Percentiles rank a stretch among this genome's conserved stretches.
phyloP scores from a whole-genome alignment of 306 rosid species.

The Gleditsia sinensis region DNA sequence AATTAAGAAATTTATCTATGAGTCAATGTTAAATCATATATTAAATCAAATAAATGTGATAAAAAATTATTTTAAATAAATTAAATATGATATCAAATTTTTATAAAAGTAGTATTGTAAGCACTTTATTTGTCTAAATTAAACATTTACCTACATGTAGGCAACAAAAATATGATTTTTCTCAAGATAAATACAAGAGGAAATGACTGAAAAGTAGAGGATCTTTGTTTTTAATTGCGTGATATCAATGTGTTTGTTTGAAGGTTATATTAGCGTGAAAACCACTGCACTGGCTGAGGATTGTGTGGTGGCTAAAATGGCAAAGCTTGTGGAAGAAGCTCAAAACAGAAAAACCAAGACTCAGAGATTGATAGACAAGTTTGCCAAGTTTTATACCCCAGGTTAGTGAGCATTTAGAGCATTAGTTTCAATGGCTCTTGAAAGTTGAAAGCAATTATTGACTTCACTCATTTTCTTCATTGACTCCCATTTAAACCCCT shows the following conservation, averaged over 20 bases:
- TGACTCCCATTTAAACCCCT: background rate
- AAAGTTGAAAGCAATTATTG: background rate
- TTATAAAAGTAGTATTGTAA: too few relatives aligned
- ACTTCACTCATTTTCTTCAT: background rate
- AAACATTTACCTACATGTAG: too few relatives aligned
- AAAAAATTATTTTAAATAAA: too few relatives aligned
- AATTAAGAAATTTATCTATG: too few relatives aligned
- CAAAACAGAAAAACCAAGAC: constrained; percentile 79
- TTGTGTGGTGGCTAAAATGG: constrained; percentile 92
- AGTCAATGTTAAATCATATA: too few relatives aligned
- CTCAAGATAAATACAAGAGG: background rate
- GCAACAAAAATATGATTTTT: too few relatives aligned
- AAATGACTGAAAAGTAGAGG: too few relatives aligned
- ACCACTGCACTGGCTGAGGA: constrained; percentile 87
- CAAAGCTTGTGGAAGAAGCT: constrained; percentile 94
- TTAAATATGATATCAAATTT: too few relatives aligned
- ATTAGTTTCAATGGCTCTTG: constrained; percentile 4
- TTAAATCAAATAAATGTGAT: too few relatives aligned
- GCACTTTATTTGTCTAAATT: too few relatives aligned
- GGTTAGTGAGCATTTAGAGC: constrained; percentile 44
- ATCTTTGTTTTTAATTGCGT: background rate
- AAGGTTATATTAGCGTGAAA: constrained; percentile 84
- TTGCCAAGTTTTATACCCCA: constrained; percentile 88
- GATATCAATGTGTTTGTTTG: background rate
- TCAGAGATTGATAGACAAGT: constrained; percentile 82